Conservation (phyloP, 2,329 filamentous ascomycete species). For the Aspergillus niger region DNA sequence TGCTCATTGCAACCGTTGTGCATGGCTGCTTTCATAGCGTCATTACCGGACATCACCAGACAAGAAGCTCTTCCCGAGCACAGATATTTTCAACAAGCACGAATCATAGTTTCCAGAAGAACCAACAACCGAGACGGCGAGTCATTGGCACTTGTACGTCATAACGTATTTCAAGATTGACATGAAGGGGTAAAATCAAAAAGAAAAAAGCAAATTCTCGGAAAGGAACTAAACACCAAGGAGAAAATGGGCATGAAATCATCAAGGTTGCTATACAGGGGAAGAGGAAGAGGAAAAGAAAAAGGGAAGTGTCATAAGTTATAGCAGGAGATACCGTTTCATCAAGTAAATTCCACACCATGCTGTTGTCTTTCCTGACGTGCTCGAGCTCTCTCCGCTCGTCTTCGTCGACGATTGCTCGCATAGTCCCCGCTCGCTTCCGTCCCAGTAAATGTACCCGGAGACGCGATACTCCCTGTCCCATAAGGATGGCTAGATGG, state of each 20-base stretch:
- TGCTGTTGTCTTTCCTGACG: slow-evolving; percentile 48
- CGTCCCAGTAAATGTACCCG: slow-evolving; percentile 49
- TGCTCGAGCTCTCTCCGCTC: slow-evolving; percentile 54
- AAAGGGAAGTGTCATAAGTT: neutral
- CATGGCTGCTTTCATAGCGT: neutral
- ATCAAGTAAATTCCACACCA: slow-evolving; percentile 53
- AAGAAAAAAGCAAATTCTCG: slow-evolving; percentile 1
- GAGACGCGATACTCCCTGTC: slow-evolving; percentile 44
- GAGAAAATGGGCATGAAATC: slow-evolving; percentile 7
- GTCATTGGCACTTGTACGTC: neutral
- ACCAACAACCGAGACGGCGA: neutral
- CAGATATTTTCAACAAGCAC: neutral
- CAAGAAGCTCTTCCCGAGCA: neutral
- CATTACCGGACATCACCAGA: neutral
- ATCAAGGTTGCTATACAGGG: slow-evolving; percentile 14
- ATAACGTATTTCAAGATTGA: neutral
- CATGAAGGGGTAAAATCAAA: neutral
- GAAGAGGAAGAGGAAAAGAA: neutral
- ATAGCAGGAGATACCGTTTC: neutral
- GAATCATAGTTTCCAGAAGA: neutral
- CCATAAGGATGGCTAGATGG: slow-evolving; percentile 45
- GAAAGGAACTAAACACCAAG: neutral
- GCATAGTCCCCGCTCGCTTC: slow-evolving; percentile 55
- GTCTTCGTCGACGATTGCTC: slow-evolving; percentile 54
- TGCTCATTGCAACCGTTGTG: neutral